Percentiles rank a stretch among this genome's conserved stretches.
Evolutionary conservation across 805 yeast species (phyloP).

Genomic region (Scheffersomyces spartinae): DNA sequence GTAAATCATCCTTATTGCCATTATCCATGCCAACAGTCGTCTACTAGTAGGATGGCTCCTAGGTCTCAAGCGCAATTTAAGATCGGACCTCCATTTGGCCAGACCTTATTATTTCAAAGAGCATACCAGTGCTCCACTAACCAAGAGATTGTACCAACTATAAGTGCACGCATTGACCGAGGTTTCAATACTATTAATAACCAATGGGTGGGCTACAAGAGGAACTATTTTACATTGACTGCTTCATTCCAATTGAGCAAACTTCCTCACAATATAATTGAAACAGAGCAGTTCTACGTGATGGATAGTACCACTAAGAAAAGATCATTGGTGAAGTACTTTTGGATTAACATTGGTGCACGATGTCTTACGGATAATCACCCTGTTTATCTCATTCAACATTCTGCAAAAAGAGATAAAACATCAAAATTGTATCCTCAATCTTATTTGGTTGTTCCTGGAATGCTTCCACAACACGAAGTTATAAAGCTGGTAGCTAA

Average conservation of each 20-base stretch:
- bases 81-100: slow-evolving; percentile 49
- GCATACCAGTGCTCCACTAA: slow-evolving; percentile 23
- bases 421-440: slow-evolving; percentile 63
- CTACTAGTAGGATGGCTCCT: slow-evolving; percentile 51
- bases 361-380: slow-evolving; percentile 41
- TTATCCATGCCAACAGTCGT: no score
- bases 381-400: slow-evolving; percentile 46
- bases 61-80: slow-evolving; percentile 52
- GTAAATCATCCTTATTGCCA: no score
- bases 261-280: slow-evolving; percentile 22
- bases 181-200: slow-evolving; percentile 45
- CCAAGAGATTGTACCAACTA: slow-evolving; percentile 23
- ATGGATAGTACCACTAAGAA: slow-evolving; percentile 10
- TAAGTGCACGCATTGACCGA: slow-evolving; percentile 49
- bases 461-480: slow-evolving; percentile 50
- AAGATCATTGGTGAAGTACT: slow-evolving; percentile 28
- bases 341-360: slow-evolving; percentile 45
- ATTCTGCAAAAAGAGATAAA: slow-evolving; percentile 62
- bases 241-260: slow-evolving; percentile 35
- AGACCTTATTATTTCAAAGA: slow-evolving; percentile 22
- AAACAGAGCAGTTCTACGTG: slow-evolving; percentile 26
- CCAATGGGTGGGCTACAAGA: slow-evolving; percentile 60
- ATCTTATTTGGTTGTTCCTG: slow-evolving; percentile 45
- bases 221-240: slow-evolving; percentile 59
- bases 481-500: slow-evolving; percentile 50